phyloP scores from a whole-genome alignment of 116 monocot species.

The Posidonia oceanica region DNA sequence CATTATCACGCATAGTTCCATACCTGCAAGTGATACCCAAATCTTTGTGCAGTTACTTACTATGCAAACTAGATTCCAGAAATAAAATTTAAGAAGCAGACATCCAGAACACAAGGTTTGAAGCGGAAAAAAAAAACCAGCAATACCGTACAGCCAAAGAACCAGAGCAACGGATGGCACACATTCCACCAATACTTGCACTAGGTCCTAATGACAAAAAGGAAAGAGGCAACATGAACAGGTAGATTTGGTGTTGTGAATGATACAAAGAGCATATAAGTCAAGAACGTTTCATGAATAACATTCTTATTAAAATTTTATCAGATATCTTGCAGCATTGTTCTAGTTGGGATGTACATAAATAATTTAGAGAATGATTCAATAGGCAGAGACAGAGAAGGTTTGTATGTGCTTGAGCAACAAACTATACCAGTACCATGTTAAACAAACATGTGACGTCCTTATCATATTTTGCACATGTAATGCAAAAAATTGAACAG shows the following conservation, averaged over 20 bases:
- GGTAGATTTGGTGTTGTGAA: not conserved
- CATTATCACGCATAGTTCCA: constrained; percentile 98
- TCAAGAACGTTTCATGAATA: no score
- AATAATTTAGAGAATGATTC: no score
- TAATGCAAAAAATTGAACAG: no score
- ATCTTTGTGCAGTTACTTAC: constrained; percentile 17
- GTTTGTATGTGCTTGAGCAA: no score
- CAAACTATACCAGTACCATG: no score
- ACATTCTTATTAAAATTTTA: no score
- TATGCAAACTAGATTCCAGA: not conserved
- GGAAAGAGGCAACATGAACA: not conserved
- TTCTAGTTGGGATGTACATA: no score
- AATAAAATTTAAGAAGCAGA: not conserved
- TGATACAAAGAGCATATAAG: not conserved
- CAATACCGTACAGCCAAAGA: constrained; percentile 96
- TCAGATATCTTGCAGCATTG: no score
- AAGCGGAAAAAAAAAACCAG: constrained; percentile 14
- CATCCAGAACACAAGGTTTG: not conserved
- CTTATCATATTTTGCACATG: no score
- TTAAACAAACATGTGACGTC: no score
- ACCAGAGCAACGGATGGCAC: constrained; percentile 97
- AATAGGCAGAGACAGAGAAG: no score
- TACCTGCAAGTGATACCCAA: constrained; percentile 70
- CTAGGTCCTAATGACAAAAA: constrained; percentile 63
- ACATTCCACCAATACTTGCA: constrained; percentile 98